Base-by-base conservation (phyloP, 208 protist species). In the Acanthamoeba lenticulata region DNA sequence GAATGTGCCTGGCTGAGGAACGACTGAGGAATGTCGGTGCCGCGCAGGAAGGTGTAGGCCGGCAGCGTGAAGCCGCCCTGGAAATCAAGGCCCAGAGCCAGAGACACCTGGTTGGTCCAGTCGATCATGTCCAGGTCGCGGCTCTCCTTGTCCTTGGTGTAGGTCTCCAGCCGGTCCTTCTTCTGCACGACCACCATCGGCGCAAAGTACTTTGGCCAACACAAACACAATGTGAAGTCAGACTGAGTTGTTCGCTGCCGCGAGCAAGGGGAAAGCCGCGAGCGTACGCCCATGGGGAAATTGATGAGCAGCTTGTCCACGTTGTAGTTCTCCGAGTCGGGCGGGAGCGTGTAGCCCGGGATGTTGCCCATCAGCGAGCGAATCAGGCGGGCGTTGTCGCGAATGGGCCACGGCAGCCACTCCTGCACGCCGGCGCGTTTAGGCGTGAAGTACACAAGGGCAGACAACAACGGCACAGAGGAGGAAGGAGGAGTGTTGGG, bases 71-170 rank as follows among this genome's bases (percentile, higher is more conserved):
- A 93, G 65, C 34, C 36, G 62, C 40, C 65, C 47, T 72, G 24
- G 21, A 93, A 44, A 27, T 72, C 89, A 0, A 93, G 89, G 0
- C 89, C 89, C 45, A 93, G 15, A 1, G 57, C 89, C 60, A 93
- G 44, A 21, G 89, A 93, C 34, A 93, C 44, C 42, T 81, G 44
- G 45, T 93, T 93, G 29, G 89, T 81, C 89, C 89, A 93, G 2
- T 72, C 67, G 40, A 93, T 81, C 42, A 93, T 55, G 21, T 81
- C 89, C 11, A 32, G 5, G 47, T 93, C 89, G 21, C 89, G 49
- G 89, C 89, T 60, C 24, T 93, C 34, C 38, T 55, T 40, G 2
- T 93, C 89, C 72, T 85, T 72, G 9, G 47, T 93, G 89, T 93
- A 93, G n/a, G 89, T 93, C 24, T 47, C 65, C 9, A 93, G 55